Evolutionary conservation across 805 yeast species (phyloP), one percentile per base, ranked within the genome.

Genomic region (Metschnikowia shivogae): DNA sequence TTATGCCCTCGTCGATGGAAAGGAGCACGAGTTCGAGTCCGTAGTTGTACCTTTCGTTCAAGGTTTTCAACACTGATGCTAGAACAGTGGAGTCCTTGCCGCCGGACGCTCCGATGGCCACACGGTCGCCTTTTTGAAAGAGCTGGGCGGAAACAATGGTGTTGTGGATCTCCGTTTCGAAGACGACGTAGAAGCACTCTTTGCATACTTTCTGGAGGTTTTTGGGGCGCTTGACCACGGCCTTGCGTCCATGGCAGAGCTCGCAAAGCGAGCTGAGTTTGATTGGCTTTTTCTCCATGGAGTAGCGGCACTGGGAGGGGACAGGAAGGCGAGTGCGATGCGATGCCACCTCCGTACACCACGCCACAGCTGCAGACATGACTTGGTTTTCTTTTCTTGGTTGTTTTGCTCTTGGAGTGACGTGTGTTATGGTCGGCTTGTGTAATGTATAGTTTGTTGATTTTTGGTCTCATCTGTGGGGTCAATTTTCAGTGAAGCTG

Each of bases 91-190:
- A 88, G 63, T 93, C 99, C 58, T 93, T 93, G 43, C 99, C 99
- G 22, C 99, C 99, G 1, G 97, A 88, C 0, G 99, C 99, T 13
- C 99, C 99, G 20, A 93, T 90, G 13, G 98, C 99, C 2, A 93
- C 90, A 24, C 70, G 76, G 59, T 93, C 99, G 12, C 98, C 98
- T 0, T 68, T 73, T 20, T 79, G 63, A 57, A 93, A 93, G 39
- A 93, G 74, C 1, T 79, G 71, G 43, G 84, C 83, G 30, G 77
- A 70, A 11, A 74, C 70, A 37, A 93, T 92, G 2, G 99, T 92
- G 56, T 89, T 78, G 69, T 93, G 99, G 51, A 93, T 86, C 62
- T 93, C 99, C 0, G 95, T 86, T 67, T 93, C 99, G 65, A 93
- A 93, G 2, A 89, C 95, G 48, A 79, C 75, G 61, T 75, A 92